These are phyloP conservation scores for Acanthamoeba comandoni DNA, from an alignment of 208 protist species.

Conservation along the genomic window DNA sequence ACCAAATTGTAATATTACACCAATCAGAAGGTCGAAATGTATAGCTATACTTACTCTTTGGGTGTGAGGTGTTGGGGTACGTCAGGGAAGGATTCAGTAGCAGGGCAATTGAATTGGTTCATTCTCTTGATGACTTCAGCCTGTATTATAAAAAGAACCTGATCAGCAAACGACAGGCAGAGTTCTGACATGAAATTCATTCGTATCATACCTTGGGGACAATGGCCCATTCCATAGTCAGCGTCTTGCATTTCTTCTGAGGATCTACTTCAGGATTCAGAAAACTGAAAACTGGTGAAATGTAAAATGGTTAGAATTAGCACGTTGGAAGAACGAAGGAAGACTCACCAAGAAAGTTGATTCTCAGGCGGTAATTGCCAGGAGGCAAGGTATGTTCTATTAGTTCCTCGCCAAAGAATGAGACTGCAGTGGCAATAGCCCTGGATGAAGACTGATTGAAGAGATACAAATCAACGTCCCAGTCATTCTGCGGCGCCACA, in stretches of 20 bases:
- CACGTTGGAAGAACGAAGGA: neutral
- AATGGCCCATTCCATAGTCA: conserved; percentile 57
- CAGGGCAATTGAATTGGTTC: neutral
- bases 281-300: conserved; percentile 23
- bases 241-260: conserved; percentile 31
- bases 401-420: conserved; percentile 59
- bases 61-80: conserved; percentile 1
- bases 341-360: conserved; percentile 36
- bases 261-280: neutral
- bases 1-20: neutral
- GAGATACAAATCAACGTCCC: conserved; percentile 63
- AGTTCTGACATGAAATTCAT: neutral
- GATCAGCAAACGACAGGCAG: neutral
- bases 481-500: conserved; percentile 48
- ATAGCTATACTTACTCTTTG: conserved; percentile 15
- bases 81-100: conserved; percentile 17
- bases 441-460: neutral
- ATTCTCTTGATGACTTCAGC: conserved; percentile 7
- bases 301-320: neutral
- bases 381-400: conserved; percentile 3
- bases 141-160: neutral
- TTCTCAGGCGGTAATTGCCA: conserved; percentile 48
- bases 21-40: too few species aligned
- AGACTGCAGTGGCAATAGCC: conserved; percentile 11
- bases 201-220: conserved; percentile 49